Evolutionary conservation across 306 rosid genomes (phyloP), one percentile per base, ranked within the genome.

Genomic region (Glycine tomentella): DNA sequence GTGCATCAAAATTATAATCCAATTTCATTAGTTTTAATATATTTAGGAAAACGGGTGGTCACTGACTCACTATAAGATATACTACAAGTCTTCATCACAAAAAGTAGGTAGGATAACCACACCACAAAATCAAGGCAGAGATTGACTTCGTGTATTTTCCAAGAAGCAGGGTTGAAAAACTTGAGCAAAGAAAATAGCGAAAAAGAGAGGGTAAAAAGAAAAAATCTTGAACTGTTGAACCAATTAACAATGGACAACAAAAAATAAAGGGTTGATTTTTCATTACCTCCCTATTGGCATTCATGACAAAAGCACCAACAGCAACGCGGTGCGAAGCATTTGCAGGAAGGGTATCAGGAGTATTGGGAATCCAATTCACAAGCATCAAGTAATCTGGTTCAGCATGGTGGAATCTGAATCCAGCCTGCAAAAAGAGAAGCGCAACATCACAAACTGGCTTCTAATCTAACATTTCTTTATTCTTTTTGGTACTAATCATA

Each of bases 301-400:
- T 95, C 91, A 92, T 75, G 62, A 95, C 97, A 79, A 91, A 92
- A 71, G 95, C 97, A 70, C 95, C 97, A 15, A 95, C 82, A 12
- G 85, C 88, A 8, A 95, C 89, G 5, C 97, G 88, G 80, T 92
- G 98, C 0, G 98, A 92, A 83, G 98, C 97, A 86, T 95, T 95
- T 25, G 86, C 86, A n/a, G 98, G 98, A 74, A 92, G 84, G 31
- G 87, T 81, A 34, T 91, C 88, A 13, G 69, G 69, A 81, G 89
- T 86, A 25, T 89, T 77, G n/a, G 97, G 84, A 82, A 95, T 80
- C 98, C 98, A 95, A 36, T 44, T 3, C 4, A 87, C 97, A 20
- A 95, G 94, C 97, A 95, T 95, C 75, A 95, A 25, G 86, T 95
- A 89, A 73, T 92, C 89, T 46, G 90, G 67, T 76, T 95, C 98